Evolutionary conservation across 179 eudicot species (phyloP).

Genomic region (Camellia oleifera): DNA sequence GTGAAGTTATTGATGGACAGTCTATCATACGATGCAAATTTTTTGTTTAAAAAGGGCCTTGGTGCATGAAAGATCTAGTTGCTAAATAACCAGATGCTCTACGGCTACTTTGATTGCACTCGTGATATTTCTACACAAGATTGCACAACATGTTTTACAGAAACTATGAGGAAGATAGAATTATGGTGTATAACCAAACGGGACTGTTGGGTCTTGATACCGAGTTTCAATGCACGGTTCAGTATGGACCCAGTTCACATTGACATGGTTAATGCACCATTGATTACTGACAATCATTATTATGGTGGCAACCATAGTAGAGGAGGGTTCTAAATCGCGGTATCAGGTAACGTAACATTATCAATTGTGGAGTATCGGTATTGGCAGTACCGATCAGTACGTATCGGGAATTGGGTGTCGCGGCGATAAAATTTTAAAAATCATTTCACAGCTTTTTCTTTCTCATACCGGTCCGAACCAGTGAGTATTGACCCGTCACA

Average conservation of each 20-base stretch:
- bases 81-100: not conserved
- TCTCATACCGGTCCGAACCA: too few species aligned
- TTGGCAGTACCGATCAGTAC: too few species aligned
- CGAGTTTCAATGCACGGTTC: not conserved
- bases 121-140: not conserved
- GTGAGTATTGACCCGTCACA: too few species aligned
- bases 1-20: not conserved
- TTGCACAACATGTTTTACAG: not conserved
- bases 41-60: not conserved
- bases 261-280: not conserved
- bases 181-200: not conserved
- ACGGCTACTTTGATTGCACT: slow-evolving; percentile 11
- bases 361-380: too few species aligned
- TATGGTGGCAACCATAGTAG: too few species aligned
- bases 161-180: not conserved
- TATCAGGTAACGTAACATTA: too few species aligned
- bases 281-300: too few species aligned
- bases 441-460: too few species aligned
- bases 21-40: not conserved
- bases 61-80: not conserved
- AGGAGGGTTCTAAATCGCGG: too few species aligned
- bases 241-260: not conserved
- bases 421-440: too few species aligned
- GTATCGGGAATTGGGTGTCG: too few species aligned
- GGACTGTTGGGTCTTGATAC: slow-evolving; percentile 5